Evolutionary conservation across 1,139 yeast genomes (phyloP).

Genomic region (Wickerhamiella pararugosa): DNA sequence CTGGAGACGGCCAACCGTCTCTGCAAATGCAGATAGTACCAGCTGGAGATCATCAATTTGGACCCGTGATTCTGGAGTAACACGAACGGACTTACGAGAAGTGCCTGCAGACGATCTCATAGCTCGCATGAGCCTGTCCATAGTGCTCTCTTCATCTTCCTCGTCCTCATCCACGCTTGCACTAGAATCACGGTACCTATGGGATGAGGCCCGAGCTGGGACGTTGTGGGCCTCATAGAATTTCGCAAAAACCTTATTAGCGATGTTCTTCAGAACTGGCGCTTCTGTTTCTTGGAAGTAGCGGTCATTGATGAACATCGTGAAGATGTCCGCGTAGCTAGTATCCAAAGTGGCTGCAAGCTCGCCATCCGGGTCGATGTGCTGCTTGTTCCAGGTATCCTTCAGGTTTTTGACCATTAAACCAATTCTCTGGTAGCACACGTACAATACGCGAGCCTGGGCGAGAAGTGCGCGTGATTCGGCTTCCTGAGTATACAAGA

Average conservation of each 20-base stretch:
- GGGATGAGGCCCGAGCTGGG: neutral
- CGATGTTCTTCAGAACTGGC: slow-evolving; percentile 49
- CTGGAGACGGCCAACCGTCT: slow-evolving; percentile 61
- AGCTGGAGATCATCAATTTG: slow-evolving; percentile 36
- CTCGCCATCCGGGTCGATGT: slow-evolving; percentile 31
- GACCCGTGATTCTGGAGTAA: slow-evolving; percentile 7
- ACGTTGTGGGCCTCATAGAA: slow-evolving; percentile 4
- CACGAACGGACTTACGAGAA: slow-evolving; percentile 2
- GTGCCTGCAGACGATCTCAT: slow-evolving; percentile 2
- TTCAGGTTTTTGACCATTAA: slow-evolving; percentile 53
- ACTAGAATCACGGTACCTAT: neutral
- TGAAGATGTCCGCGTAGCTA: slow-evolving; percentile 54
- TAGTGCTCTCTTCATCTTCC: slow-evolving; percentile 3
- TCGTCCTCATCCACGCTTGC: neutral
- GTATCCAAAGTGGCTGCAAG: slow-evolving; percentile 53
- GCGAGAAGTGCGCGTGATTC: slow-evolving; percentile 53
- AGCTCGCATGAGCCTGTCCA: slow-evolving; percentile 9
- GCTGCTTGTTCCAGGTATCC: slow-evolving; percentile 30
- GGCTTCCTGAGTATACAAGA: slow-evolving; percentile 47
- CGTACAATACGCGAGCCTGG: slow-evolving; percentile 61
- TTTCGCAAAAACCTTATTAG: slow-evolving; percentile 26
- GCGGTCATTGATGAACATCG: slow-evolving; percentile 51
- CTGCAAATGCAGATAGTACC: slow-evolving; percentile 58
- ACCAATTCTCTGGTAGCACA: slow-evolving; percentile 45
- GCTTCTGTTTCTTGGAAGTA: slow-evolving; percentile 60